Evolutionary conservation across 352 stramenopile species (phyloP).

Genomic region (Phytophthora citricola): DNA sequence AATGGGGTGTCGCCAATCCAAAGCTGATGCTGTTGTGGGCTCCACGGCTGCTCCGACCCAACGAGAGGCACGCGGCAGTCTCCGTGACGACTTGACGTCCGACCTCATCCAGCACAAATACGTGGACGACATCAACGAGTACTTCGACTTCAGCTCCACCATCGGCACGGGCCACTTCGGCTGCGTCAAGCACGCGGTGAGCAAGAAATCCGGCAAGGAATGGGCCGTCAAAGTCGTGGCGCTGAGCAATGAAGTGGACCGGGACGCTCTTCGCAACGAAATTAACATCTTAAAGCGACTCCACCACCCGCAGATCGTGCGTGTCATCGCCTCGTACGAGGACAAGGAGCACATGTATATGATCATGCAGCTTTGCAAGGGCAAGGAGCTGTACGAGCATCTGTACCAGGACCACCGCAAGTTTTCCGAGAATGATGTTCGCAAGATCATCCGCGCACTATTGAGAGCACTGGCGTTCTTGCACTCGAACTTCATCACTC

Average conservation of each 20-base stretch:
- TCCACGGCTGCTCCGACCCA: slow-evolving; percentile 31
- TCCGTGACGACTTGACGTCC: slow-evolving; percentile 76
- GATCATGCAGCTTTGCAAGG: slow-evolving; percentile 87
- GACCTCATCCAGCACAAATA: slow-evolving; percentile 83
- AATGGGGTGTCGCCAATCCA: slow-evolving; percentile 74
- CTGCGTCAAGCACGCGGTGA: slow-evolving; percentile 69
- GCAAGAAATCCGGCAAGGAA: slow-evolving; percentile 68
- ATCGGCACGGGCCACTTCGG: slow-evolving; percentile 81
- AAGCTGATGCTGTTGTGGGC: slow-evolving; percentile 50
- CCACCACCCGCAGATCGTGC: slow-evolving; percentile 85
- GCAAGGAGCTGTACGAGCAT: slow-evolving; percentile 82
- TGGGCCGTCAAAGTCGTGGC: slow-evolving; percentile 84
- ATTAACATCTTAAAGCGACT: slow-evolving; percentile 81
- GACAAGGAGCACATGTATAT: slow-evolving; percentile 88
- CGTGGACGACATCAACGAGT: slow-evolving; percentile 68
- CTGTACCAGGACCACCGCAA: slow-evolving; percentile 69
- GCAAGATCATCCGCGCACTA: slow-evolving; percentile 66
- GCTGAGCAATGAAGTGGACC: slow-evolving; percentile 76
- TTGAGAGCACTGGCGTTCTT: slow-evolving; percentile 72
- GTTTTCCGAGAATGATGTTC: slow-evolving; percentile 76
- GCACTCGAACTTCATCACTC: slow-evolving; percentile 84
- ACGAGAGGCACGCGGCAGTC: slow-evolving; percentile 30
- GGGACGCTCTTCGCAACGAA: slow-evolving; percentile 78
- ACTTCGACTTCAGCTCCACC: slow-evolving; percentile 67
- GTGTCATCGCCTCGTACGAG: slow-evolving; percentile 80